Conservation (phyloP, 1,284 basidiomycete genomes). For the Marasmius oreades region DNA sequence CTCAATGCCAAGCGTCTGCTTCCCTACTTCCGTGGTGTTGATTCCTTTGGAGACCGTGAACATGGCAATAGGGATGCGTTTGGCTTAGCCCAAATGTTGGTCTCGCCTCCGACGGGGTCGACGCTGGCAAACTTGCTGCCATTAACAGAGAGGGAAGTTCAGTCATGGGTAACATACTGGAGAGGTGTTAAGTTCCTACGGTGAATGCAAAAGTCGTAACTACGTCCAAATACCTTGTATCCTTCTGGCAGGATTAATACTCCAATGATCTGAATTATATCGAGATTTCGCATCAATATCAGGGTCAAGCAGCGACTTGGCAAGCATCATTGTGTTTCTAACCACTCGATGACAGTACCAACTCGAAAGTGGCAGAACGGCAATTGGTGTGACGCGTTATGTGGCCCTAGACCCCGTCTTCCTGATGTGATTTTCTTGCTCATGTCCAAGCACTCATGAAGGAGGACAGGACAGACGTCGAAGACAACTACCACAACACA, state of each 20-base stretch:
- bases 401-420: too few relatives aligned
- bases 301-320: too few relatives aligned
- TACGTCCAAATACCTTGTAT: too few relatives aligned
- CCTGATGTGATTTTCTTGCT: neutral
- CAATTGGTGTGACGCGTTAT: too few relatives aligned
- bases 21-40: neutral
- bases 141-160: neutral
- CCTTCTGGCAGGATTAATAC: too few relatives aligned
- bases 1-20: neutral
- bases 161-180: neutral
- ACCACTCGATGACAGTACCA: too few relatives aligned
- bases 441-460: conserved; percentile 2
- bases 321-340: too few relatives aligned
- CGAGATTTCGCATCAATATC: too few relatives aligned
- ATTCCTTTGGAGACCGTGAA: neutral
- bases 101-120: too few relatives aligned
- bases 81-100: neutral
- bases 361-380: too few relatives aligned
- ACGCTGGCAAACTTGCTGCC: neutral
- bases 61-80: neutral
- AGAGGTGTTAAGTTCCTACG: neutral
- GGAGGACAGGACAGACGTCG: conserved; percentile 51
- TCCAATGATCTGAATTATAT: too few relatives aligned
- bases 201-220: neutral
- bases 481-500: conserved; percentile 73